Evolutionary conservation across 2,329 filamentous ascomycete species (phyloP).

Genomic region (Fusarium oligoseptatum): DNA sequence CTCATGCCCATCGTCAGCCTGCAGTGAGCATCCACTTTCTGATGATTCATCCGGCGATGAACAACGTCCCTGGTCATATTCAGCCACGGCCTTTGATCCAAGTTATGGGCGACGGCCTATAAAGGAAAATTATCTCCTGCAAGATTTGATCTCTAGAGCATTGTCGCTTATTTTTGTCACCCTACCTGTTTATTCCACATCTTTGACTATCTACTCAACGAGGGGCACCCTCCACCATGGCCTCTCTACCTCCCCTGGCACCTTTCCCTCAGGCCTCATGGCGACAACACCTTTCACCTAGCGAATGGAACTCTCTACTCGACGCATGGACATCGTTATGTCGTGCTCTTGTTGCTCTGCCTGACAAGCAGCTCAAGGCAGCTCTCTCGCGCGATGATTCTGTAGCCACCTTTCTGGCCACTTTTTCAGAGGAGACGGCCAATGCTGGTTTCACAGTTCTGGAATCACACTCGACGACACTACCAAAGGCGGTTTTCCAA

Average conservation of each 20-base stretch:
- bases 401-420: constrained; percentile 72
- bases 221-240: constrained; percentile 48
- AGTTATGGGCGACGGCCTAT: constrained; percentile 6
- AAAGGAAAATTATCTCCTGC: constrained; percentile 7
- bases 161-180: not conserved
- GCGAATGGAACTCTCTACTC: constrained; percentile 84
- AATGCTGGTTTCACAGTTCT: constrained; percentile 51
- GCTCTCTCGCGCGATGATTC: constrained; percentile 69
- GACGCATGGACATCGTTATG: constrained; percentile 81
- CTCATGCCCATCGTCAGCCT: constrained; percentile 27
- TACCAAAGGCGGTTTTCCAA: constrained; percentile 76
- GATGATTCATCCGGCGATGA: constrained; percentile 59
- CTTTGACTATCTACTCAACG: not conserved
- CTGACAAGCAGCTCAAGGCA: constrained; percentile 67
- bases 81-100: constrained; percentile 19
- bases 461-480: constrained; percentile 54
- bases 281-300: constrained; percentile 73
- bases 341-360: constrained; percentile 72
- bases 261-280: constrained; percentile 79
- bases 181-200: not conserved
- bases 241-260: constrained; percentile 77
- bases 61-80: constrained; percentile 9
- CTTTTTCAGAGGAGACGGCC: constrained; percentile 72
- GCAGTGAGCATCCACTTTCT: constrained; percentile 46
- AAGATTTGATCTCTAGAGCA: not conserved